Evolutionary conservation across 345 rosid genomes (phyloP).

Genomic region (Brassica rapa): DNA sequence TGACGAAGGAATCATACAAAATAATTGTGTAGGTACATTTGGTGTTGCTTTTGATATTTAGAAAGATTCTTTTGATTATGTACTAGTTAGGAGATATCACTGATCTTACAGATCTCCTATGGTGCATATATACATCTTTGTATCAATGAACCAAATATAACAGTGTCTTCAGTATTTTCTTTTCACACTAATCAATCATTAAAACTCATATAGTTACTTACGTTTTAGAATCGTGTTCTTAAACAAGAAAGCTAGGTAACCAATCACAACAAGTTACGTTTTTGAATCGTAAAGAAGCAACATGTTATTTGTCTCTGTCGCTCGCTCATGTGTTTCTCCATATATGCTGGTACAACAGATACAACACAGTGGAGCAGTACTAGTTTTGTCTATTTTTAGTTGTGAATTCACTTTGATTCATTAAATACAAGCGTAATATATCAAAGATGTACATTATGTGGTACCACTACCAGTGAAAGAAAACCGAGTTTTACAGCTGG

Average conservation of each 20-base stretch:
- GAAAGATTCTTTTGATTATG: background rate
- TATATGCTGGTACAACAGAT: conserved; percentile 32
- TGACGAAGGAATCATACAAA: background rate
- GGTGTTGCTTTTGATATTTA: background rate
- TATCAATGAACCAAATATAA: background rate
- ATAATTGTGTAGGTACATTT: background rate
- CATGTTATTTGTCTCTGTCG: conserved; percentile 39
- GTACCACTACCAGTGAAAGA: conserved; percentile 25
- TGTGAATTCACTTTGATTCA: background rate
- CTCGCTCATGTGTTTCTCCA: conserved; percentile 19
- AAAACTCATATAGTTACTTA: background rate
- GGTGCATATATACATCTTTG: background rate
- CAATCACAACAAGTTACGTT: conserved; percentile 30
- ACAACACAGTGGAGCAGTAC: conserved; percentile 22
- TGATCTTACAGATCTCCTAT: background rate
- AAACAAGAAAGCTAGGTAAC: conserved; percentile 2
- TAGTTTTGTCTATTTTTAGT: background rate
- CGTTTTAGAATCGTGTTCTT: conserved; percentile 25
- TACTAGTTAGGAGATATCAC: background rate
- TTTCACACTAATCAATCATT: conserved; percentile 1
- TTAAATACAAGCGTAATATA: conserved; percentile 1
- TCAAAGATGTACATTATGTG: conserved; percentile 12
- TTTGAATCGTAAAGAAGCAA: conserved; percentile 34
- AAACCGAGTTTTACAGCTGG: conserved; percentile 25
- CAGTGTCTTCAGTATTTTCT: background rate